Evolutionary conservation across 2,329 filamentous ascomycete species (phyloP).

Genomic region (Septoria petroselini): DNA sequence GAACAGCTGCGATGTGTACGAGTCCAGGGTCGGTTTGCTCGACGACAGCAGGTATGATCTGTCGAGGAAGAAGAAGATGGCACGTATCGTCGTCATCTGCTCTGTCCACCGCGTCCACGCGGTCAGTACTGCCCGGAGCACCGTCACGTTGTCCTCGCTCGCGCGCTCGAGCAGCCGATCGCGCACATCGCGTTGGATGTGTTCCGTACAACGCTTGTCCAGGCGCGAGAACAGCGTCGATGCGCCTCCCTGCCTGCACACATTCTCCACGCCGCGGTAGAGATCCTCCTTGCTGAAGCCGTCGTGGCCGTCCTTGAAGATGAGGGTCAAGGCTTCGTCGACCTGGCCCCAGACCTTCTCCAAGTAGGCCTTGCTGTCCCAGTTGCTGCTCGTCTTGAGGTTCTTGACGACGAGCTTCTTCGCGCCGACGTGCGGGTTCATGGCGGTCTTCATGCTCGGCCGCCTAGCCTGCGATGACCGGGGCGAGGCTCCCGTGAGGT

Average conservation of each 20-base stretch:
- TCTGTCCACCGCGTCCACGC: conserved; percentile 76
- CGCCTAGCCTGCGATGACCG: conserved; percentile 28
- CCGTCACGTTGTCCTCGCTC: conserved; percentile 59
- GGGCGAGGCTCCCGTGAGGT: conserved; percentile 45
- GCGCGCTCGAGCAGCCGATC: conserved; percentile 56
- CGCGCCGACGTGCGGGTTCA: conserved; percentile 72
- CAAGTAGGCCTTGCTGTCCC: conserved; percentile 74
- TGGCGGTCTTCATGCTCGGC: conserved; percentile 39
- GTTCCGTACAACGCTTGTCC: conserved; percentile 61
- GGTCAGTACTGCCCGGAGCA: conserved; percentile 58
- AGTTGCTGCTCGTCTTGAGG: conserved; percentile 62
- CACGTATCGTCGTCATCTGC: conserved; percentile 75
- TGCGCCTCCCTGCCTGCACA: conserved; percentile 76
- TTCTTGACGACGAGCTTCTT: conserved; percentile 95
- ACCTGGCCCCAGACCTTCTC: conserved; percentile 71
- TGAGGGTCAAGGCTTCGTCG: conserved; percentile 65
- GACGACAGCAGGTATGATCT: conserved; percentile 79
- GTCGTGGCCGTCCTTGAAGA: conserved; percentile 64
- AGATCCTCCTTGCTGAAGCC: conserved; percentile 75
- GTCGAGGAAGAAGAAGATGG: conserved; percentile 91
- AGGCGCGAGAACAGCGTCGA: conserved; percentile 65
- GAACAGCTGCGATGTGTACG: conserved; percentile 76
- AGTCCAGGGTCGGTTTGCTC: conserved; percentile 71
- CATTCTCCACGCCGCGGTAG: conserved; percentile 86
- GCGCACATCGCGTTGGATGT: conserved; percentile 58